Evolutionary conservation across 1,284 basidiomycete genomes (phyloP).

Genomic region (Chalciporus piperatoides): DNA sequence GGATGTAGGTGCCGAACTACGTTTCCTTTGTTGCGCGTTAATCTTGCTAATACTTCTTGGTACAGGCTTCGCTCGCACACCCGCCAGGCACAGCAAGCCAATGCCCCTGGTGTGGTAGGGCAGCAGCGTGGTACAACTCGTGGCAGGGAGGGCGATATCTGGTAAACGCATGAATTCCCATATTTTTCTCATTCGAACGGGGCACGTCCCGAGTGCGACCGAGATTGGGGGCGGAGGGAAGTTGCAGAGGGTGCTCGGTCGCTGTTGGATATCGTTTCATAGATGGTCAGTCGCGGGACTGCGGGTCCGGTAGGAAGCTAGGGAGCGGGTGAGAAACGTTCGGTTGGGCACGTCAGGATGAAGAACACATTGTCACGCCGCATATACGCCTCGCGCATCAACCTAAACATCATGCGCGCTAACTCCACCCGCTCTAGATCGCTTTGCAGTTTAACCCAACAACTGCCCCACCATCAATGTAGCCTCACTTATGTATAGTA

Average conservation of each 20-base stretch:
- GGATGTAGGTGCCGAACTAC: conserved; percentile 59
- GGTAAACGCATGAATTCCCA: conserved; percentile 53
- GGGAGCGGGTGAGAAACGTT: conserved; percentile 19
- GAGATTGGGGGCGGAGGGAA: conserved; percentile 61
- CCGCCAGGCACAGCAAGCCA: conserved; percentile 60
- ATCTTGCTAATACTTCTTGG: conserved; percentile 15
- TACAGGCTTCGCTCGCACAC: conserved; percentile 79
- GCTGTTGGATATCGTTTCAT: conserved; percentile 39
- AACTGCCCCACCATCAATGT: conserved; percentile 25
- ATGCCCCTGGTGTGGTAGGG: conserved; percentile 54
- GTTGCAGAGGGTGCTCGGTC: conserved; percentile 49
- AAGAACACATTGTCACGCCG: conserved; percentile 22
- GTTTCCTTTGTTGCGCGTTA: conserved; percentile 21
- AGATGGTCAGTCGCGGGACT: conserved; percentile 35
- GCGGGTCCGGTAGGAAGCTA: conserved; percentile 18
- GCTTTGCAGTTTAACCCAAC: conserved; percentile 22
- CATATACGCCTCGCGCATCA: conserved; percentile 19
- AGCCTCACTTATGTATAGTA: conserved; percentile 44
- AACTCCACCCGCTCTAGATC: conserved; percentile 20
- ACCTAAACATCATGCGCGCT: conserved; percentile 11
- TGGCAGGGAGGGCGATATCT: conserved; percentile 66
- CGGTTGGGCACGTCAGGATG: conserved; percentile 46
- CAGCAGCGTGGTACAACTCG: conserved; percentile 55
- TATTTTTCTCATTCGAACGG: conserved; percentile 42
- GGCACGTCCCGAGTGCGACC: conserved; percentile 56